Conservation (phyloP, 2,329 filamentous ascomycete species). For the Bipolaris oryzae region DNA sequence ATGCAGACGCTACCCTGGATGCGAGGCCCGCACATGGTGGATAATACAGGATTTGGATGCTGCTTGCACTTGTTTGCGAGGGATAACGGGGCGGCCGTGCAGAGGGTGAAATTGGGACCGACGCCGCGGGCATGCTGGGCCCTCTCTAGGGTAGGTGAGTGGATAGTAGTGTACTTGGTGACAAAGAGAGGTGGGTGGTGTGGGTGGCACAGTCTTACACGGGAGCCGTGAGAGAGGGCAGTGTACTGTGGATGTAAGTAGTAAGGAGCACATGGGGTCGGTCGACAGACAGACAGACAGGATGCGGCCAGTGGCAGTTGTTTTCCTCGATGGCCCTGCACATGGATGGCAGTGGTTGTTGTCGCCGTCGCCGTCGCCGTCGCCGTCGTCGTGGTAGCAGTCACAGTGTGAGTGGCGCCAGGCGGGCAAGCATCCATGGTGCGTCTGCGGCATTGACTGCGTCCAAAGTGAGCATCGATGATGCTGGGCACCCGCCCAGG, state of each 20-base stretch:
- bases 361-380: too few species aligned
- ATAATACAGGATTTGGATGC: neutral
- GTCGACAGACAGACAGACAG: too few species aligned
- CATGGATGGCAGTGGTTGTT: too few species aligned
- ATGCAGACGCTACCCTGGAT: slow-evolving; percentile 3
- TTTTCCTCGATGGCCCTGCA: neutral
- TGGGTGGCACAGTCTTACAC: too few species aligned
- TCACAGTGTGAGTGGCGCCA: too few species aligned
- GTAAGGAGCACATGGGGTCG: too few species aligned
- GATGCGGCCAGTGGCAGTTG: neutral
- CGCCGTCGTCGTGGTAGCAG: neutral
- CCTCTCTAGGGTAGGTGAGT: too few species aligned
- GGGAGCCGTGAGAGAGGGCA: too few species aligned
- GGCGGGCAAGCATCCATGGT: neutral
- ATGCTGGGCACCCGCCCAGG: slow-evolving; percentile 18
- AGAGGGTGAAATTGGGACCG: slow-evolving; percentile 11
- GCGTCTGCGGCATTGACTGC: slow-evolving; percentile 2
- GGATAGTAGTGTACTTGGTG: too few species aligned
- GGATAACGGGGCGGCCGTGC: slow-evolving; percentile 4
- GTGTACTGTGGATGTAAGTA: too few species aligned
- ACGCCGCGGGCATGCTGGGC: neutral
- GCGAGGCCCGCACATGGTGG: neutral
- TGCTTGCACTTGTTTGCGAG: neutral
- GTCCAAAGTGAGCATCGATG: slow-evolving; percentile 10
- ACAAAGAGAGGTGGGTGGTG: too few species aligned